Percentiles rank a stretch among this genome's conserved stretches.
Evolutionary conservation across 306 rosid species (phyloP).

Genomic region (Acmispon strigosus): DNA sequence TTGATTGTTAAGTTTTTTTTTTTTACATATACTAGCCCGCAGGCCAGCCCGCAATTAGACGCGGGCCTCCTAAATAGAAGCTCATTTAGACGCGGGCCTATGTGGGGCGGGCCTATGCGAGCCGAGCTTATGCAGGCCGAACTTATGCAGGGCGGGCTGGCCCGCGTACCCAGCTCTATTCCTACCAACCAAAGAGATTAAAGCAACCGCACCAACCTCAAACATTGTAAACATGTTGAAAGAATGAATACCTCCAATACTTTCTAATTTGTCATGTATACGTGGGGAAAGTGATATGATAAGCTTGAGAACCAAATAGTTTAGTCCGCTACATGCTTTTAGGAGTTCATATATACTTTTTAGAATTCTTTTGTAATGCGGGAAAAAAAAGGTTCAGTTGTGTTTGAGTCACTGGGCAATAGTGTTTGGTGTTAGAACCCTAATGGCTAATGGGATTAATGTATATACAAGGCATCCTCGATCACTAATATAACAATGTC

Average conservation of each 20-base stretch:
- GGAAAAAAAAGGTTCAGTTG: not conserved
- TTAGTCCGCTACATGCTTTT: not conserved
- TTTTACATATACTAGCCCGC: no score
- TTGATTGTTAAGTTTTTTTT: no score
- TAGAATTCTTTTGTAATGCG: not conserved
- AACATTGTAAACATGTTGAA: not conserved
- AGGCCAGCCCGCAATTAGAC: no score
- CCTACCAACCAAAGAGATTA: not conserved
- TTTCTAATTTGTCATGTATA: not conserved
- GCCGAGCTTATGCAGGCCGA: no score
- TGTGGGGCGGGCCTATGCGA: no score
- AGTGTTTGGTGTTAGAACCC: not conserved
- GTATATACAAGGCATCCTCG: not conserved
- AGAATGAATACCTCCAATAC: not conserved
- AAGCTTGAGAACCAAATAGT: not conserved
- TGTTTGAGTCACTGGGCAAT: conserved; percentile 17
- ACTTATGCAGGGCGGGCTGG: no score
- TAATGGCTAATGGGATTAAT: not conserved
- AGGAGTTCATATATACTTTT: not conserved
- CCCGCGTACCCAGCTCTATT: no score
- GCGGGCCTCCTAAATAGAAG: no score
- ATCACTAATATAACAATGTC: not conserved
- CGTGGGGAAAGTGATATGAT: not conserved
- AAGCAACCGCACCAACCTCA: not conserved
- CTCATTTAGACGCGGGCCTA: no score